Evolutionary conservation across 139 green algal species (phyloP), one percentile per base, ranked within the genome.

Genomic region (Closterium sp.): DNA sequence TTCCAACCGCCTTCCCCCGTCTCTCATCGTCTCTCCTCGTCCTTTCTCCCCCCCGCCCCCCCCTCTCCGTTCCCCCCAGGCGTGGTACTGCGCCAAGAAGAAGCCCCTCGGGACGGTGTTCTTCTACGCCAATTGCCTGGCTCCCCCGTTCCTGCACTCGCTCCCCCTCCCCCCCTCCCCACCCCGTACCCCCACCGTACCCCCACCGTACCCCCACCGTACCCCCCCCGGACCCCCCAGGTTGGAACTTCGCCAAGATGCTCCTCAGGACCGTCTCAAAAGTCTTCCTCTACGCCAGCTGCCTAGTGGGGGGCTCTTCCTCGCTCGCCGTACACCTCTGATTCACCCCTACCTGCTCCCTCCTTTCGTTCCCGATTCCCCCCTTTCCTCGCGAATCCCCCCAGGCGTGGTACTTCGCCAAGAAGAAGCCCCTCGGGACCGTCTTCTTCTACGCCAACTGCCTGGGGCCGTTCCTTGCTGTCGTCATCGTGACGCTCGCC

Each of bases 391-490:
- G 7, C 81, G 64, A 16, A 16, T 83, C 2, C 3, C n/a, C 0
- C n/a, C 83, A 86, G n/a, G 0, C 30, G 1, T 86, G 83, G n/a
- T 34, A 25, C 83, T 86, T 86, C 9, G 83, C 30, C 35, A 93
- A 92, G 87, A 93, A 93, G 69, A 90, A 92, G 33, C n/a, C 83
- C 21, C 30, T 86, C 83, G 83, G 83, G 23, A 93, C n/a, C n/a
- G 32, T 88, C 0, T 91, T 93, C 33, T 93, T 93, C 33, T 93
- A 87, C 87, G 31, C 88, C 32, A 91, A 91, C 38, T 90, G 88
- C 31, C 32, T 88, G 8, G 90, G 86, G 21, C 90, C 90, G 12
- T 87, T 93, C 28, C n/a, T 86, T 6, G 33, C 64, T 10, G 90
- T 93, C 4, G 34, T 93, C 21, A 32, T 93, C 23, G 38, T 89